These are phyloP conservation scores for Colletotrichum limetticola DNA, from an alignment of 2,329 filamentous ascomycete genomes.

Conservation along the genomic window DNA sequence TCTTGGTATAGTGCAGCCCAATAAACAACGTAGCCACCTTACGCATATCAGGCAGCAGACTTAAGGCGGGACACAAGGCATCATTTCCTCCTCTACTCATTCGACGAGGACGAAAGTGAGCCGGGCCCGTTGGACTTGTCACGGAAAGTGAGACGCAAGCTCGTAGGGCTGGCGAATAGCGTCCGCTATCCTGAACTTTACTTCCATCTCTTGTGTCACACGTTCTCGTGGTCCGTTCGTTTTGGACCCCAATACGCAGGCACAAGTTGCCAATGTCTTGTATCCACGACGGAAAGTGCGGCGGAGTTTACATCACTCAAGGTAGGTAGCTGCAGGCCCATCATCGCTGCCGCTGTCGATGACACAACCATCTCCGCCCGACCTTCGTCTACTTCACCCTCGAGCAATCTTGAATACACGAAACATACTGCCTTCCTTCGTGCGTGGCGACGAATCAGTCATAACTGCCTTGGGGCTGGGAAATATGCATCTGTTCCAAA, in stretches of 20 bases:
- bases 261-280: background rate
- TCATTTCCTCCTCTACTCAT: background rate
- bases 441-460: background rate
- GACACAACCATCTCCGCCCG: background rate
- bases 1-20: background rate
- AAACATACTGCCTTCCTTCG: background rate
- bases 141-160: background rate
- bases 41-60: background rate
- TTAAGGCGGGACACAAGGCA: background rate
- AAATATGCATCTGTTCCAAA: background rate
- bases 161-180: background rate
- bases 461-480: background rate
- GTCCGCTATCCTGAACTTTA: background rate
- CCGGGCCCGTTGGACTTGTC: background rate
- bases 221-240: background rate
- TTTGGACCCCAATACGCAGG: background rate
- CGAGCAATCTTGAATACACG: background rate
- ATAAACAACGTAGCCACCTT: background rate
- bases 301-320: background rate
- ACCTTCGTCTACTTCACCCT: background rate
- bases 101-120: background rate
- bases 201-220: background rate
- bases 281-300: background rate
- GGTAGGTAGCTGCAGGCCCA: background rate
- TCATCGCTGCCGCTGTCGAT: background rate